Base-by-base conservation (phyloP, 176 grass and related monocot genomes). In the Oryza longistaminata region DNA sequence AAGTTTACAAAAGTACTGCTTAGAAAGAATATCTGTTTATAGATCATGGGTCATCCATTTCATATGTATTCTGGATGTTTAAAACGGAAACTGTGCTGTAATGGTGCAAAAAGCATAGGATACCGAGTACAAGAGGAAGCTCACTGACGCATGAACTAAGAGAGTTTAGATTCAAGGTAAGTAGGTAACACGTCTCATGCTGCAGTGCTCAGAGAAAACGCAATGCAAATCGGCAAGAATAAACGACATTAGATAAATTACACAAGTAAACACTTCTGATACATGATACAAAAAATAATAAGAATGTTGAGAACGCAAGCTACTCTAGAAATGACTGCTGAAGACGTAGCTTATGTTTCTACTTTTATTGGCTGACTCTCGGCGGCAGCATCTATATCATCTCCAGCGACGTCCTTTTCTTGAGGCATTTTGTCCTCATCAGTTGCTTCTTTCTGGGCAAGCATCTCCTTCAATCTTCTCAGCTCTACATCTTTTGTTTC, bases 401-500 rank as follows among this genome's bases (percentile, higher is more conserved):
- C 58, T 61, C 58, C 58, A 21, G 58, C 58, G 21, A 22, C 7
- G 19, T 21, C 7, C 8, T 10, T 61, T 61, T 61, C 58, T 61
- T 61, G 21, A 61, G 58, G 11, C 9, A 39, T 10, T 69, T 25
- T 55, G 64, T 94, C 78, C 46, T 94, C 83, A 72, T 92, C 80
- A 33, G 25, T 37, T 86, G 29, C 58, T 90, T 89, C 93, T 88
- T 94, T 99, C 16, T 89, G 81, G 2, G 53, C 79, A 83, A 96
- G 79, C 85, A 86, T 79, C 84, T 94, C 81, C 83, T 87, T 96
- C 49, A 92, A 81, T 79, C 82, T 99, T 73, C 70, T 62, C 35
- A 96, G 61, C 85, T 96, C 93, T 19, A 77, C 60, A 72, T 92
- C 91, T 80, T 92, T 99, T 0, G 82, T 37, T 82, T 93, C 86